phyloP scores from a whole-genome alignment of 1,284 basidiomycete species.

The Psilocybe mexicana region DNA sequence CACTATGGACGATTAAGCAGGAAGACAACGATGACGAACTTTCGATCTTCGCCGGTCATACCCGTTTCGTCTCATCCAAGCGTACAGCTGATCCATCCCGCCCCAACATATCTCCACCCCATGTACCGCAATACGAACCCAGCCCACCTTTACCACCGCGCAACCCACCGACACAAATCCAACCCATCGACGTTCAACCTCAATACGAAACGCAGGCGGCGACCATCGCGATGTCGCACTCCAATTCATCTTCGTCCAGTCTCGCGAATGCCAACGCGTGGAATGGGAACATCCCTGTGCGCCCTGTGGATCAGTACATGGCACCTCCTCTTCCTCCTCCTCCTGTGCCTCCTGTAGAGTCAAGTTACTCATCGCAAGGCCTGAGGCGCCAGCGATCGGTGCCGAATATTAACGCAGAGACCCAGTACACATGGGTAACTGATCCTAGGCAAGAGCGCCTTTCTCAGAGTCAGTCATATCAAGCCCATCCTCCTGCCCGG shows the following conservation, averaged over 20 bases:
- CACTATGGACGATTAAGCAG: conserved; percentile 46
- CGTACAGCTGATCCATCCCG: conserved; percentile 3
- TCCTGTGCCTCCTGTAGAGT: neutral
- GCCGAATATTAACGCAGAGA: neutral
- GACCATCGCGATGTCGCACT: neutral
- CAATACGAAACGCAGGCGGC: neutral
- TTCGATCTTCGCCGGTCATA: conserved; percentile 60
- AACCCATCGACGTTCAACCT: neutral
- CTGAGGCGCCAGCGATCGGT: conserved; percentile 2
- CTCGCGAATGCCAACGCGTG: neutral
- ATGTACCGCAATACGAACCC: conserved; percentile 2
- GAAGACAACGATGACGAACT: conserved; percentile 56
- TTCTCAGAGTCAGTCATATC: neutral
- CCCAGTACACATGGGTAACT: conserved; percentile 9
- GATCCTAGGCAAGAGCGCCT: neutral
- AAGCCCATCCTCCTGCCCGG: too few species aligned
- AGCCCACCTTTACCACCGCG: neutral
- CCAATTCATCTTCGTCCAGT: neutral
- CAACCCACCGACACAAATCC: neutral
- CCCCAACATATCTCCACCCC: conserved; percentile 8
- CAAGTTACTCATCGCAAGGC: conserved; percentile 1
- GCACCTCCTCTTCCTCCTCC: neutral
- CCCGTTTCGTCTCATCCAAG: conserved; percentile 50
- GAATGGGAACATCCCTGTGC: neutral
- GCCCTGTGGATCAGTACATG: conserved; percentile 7